Percentiles rank a stretch among this genome's conserved stretches.
phyloP scores from a whole-genome alignment of 2,329 filamentous ascomycete genomes.

The Fusarium domesticum region DNA sequence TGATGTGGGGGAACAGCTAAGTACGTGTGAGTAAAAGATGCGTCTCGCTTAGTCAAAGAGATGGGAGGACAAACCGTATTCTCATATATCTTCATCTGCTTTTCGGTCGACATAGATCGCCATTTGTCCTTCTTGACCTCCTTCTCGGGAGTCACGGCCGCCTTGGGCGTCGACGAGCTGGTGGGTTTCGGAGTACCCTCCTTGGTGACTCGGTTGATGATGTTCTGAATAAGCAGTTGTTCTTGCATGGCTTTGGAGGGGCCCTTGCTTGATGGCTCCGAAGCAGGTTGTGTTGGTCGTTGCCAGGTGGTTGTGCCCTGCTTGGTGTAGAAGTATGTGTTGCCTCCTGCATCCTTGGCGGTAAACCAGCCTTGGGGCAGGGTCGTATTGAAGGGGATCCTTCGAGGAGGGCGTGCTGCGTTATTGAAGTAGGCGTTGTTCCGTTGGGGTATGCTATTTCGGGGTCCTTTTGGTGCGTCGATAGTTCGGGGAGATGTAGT shows the following conservation, averaged over 20 bases:
- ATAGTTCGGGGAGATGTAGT: constrained; percentile 44
- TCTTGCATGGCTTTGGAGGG: constrained; percentile 62
- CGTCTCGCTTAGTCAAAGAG: too few relatives aligned
- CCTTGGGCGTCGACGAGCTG: constrained; percentile 63
- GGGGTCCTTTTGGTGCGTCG: constrained; percentile 56
- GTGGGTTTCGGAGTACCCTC: constrained; percentile 51
- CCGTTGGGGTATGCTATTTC: constrained; percentile 57
- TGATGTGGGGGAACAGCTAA: constrained; percentile 82
- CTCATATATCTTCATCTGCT: constrained; percentile 93
- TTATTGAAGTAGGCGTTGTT: constrained; percentile 51
- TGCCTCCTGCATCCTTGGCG: constrained; percentile 66
- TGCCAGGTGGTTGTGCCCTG: constrained; percentile 79
- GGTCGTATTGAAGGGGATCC: constrained; percentile 52
- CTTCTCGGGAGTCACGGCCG: constrained; percentile 51
- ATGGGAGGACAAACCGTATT: constrained; percentile 66
- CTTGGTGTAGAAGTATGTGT: constrained; percentile 82
- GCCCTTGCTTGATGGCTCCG: constrained; percentile 60
- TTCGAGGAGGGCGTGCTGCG: constrained; percentile 48
- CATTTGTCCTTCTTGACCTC: constrained; percentile 68
- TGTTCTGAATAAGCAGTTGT: constrained; percentile 75
- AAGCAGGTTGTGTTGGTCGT: constrained; percentile 67
- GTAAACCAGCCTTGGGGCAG: constrained; percentile 86
- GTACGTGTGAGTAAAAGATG: constrained; percentile 10
- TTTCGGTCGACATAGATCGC: constrained; percentile 68
- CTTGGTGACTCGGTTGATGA: constrained; percentile 80